Base-by-base conservation (phyloP, 495 filamentous ascomycete genomes). In the Talaromyces wortmannii region DNA sequence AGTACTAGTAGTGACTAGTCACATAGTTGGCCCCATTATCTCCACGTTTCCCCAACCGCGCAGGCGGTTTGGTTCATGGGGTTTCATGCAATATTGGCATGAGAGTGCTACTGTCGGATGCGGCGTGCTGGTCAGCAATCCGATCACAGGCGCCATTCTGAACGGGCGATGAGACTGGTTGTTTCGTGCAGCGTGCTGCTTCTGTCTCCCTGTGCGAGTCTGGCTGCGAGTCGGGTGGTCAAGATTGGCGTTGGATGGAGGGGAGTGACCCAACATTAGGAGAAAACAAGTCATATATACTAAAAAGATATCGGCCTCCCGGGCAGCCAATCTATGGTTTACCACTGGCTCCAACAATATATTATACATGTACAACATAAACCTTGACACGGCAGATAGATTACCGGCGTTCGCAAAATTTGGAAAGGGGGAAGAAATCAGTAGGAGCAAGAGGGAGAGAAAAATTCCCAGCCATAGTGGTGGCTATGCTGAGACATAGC, bases 11-110 rank as follows among this genome's bases (percentile, higher is more conserved):
- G 23, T 23, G 80, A n/a, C 61, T 90, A 5, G 74, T 66, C 74
- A 71, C 5, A 72, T 78, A 13, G 69, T 78, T 8, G 73, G 73
- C 51, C 75, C 81, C 5, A 91, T 92, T 64, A 85, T 91, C 79
- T 78, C 90, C 44, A 63, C 78, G 8, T 73, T 78, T 16, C 66
- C 91, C 16, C 83, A 91, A 57, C 75, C 71, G 0, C 49, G 69
- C 23, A 76, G 2, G 68, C 71, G 13, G 56, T 72, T 29, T 57
- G 59, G n/a, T 72, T 67, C 44, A 60, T 66, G 7, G 76, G 66
- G 11, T 61, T 73, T 18, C 76, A 73, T 52, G 60, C 78, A 31
- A 72, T 72, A 0, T 66, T 73, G 75, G 75, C 0, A 62, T 73
- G 63, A 56, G 5, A 65, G 64, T 29, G 57, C 60, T 2, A 54